Evolutionary conservation across 164 flowering plant genomes (phyloP).

Genomic region (Aristolochia californica): DNA sequence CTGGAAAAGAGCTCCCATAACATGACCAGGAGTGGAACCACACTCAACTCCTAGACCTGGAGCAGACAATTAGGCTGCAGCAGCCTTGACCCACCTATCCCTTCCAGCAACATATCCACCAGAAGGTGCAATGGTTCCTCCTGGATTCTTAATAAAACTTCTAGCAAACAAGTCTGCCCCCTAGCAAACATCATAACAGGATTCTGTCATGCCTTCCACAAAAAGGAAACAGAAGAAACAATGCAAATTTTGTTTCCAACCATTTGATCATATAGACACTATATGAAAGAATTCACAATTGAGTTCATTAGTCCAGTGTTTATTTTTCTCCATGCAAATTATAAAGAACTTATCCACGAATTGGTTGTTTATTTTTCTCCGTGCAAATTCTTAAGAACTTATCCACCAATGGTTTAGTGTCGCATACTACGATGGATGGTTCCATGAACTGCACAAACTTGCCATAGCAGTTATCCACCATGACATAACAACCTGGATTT

Average conservation of each 20-base stretch:
- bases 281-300: too few relatives aligned
- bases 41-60: conserved; percentile 83
- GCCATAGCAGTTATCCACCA: conserved; percentile 96
- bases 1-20: conserved; percentile 70
- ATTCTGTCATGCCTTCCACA: not conserved
- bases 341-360: too few relatives aligned
- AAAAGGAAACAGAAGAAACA: conserved; percentile 5
- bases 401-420: not conserved
- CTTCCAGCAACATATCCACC: conserved; percentile 91
- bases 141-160: conserved; percentile 86
- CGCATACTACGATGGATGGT: conserved; percentile 83
- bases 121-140: conserved; percentile 88
- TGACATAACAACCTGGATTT: conserved; percentile 72
- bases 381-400: too few relatives aligned
- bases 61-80: conserved; percentile 81
- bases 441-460: conserved; percentile 77
- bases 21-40: conserved; percentile 81
- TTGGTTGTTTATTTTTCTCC: too few relatives aligned
- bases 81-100: conserved; percentile 64
- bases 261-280: not conserved
- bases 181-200: conserved; percentile 25
- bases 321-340: too few relatives aligned
- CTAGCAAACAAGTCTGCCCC: conserved; percentile 94
- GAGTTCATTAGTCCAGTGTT: too few relatives aligned
- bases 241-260: not conserved